phyloP scores from a whole-genome alignment of 208 protist genomes.

The Porcisia deanei region DNA sequence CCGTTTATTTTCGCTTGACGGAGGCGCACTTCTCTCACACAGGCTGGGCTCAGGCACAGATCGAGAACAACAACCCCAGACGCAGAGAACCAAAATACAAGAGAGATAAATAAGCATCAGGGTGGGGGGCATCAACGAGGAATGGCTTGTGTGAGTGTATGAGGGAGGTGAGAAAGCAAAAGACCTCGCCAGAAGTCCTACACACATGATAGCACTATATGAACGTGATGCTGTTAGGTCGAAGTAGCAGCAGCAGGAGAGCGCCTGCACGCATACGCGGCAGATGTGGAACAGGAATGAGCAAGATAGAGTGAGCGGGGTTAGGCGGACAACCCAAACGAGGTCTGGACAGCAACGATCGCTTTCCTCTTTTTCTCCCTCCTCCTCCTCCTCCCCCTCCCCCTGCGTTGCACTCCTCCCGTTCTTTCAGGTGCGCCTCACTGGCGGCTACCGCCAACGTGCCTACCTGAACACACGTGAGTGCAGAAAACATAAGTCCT shows the following conservation, averaged over 20 bases:
- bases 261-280: conserved; percentile 2
- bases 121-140: too few relatives aligned
- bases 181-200: neutral
- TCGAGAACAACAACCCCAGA: too few relatives aligned
- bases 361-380: neutral
- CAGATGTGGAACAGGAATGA: neutral
- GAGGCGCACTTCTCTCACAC: neutral
- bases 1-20: neutral
- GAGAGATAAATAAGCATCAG: neutral
- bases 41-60: neutral
- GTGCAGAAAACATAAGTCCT: neutral
- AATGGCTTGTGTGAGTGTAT: too few relatives aligned
- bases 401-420: too few relatives aligned
- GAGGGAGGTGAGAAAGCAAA: neutral
- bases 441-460: neutral
- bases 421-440: neutral
- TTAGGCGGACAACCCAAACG: neutral
- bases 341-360: neutral
- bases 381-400: too few relatives aligned
- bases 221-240: neutral
- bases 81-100: too few relatives aligned
- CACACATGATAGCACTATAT: neutral
- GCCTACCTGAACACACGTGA: neutral
- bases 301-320: conserved; percentile 16
- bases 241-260: neutral